These are phyloP conservation scores for Ophiorrhiza pumila DNA, from an alignment of 257 asterid genomes.

Conservation along the genomic window DNA sequence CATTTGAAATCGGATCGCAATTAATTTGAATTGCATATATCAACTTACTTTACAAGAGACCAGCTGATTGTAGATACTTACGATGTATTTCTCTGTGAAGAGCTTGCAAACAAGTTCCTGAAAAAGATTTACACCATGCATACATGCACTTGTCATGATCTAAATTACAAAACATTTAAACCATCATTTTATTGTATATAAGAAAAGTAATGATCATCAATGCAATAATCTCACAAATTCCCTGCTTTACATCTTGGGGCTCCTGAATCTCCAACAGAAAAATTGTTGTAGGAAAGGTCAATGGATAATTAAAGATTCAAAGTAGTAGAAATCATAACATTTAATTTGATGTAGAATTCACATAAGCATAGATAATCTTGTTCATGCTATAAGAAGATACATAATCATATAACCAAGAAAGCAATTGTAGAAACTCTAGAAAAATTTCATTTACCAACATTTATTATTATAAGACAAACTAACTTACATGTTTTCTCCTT, in stretches of 20 bases:
- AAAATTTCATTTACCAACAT: too few species aligned
- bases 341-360: not conserved
- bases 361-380: not conserved
- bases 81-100: slow-evolving; percentile 44
- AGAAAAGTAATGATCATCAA: too few species aligned
- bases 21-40: too few species aligned
- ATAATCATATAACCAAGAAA: too few species aligned
- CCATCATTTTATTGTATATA: too few species aligned
- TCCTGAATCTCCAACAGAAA: slow-evolving; percentile 27
- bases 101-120: slow-evolving; percentile 67
- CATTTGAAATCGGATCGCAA: too few species aligned
- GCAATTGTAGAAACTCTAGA: not conserved
- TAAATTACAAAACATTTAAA: too few species aligned
- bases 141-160: too few species aligned
- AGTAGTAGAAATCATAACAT: slow-evolving; percentile 7
- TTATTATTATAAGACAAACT: not conserved
- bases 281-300: slow-evolving; percentile 65
- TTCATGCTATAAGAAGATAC: not conserved
- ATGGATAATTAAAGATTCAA: slow-evolving; percentile 36
- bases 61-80: too few species aligned
- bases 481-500: slow-evolving; percentile 41
- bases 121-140: slow-evolving; percentile 6
- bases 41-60: too few species aligned
- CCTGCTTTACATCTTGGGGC: too few species aligned
- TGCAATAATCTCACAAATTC: too few species aligned